Conservation (phyloP, 345 rosid species). For the Corchorus capsularis region DNA sequence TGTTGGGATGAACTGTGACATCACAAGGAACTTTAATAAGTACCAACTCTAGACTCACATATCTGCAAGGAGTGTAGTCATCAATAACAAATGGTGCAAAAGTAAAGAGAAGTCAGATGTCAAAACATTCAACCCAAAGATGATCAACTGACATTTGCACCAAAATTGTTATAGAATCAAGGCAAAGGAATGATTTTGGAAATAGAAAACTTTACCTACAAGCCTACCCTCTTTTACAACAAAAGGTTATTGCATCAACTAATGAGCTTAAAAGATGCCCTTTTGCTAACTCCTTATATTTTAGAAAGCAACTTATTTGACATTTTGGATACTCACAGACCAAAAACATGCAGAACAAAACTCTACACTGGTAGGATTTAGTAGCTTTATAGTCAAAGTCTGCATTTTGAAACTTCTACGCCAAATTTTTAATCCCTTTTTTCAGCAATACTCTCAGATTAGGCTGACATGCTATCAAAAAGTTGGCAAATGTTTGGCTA, state of each 20-base stretch:
- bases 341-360: background rate
- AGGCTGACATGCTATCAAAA: background rate
- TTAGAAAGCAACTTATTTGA: background rate
- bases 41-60: conserved; percentile 12
- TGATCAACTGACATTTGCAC: background rate
- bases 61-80: background rate
- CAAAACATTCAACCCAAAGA: conserved; percentile 3
- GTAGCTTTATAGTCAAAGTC: background rate
- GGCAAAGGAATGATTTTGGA: no score
- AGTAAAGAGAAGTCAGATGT: background rate
- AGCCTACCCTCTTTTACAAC: background rate
- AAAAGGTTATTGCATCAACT: conserved; percentile 8
- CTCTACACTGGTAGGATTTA: background rate
- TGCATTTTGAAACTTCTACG: conserved; percentile 11
- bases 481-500: background rate
- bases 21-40: conserved; percentile 28
- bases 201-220: conserved; percentile 3
- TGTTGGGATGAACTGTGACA: conserved; percentile 80
- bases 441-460: background rate
- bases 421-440: conserved; percentile 4
- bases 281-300: background rate
- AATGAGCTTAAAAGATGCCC: background rate
- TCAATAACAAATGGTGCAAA: background rate
- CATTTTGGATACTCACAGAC: background rate
- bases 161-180: no score